Percentiles rank a stretch among this genome's conserved stretches.
phyloP scores from a whole-genome alignment of 805 yeast species.

The Clavispora phyllophila region DNA sequence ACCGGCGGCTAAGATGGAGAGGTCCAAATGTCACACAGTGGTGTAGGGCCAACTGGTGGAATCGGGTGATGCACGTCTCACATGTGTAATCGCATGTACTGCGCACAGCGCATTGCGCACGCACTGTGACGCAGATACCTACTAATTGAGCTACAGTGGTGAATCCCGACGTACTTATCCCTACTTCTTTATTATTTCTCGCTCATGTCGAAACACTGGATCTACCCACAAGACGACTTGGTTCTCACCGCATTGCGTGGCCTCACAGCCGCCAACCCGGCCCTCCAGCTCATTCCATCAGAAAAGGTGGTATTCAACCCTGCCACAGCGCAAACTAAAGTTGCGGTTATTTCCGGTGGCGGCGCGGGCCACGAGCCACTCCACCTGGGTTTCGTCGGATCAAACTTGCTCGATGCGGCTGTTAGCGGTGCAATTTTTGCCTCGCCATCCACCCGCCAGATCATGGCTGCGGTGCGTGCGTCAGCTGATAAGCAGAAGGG shows the following conservation, averaged over 20 bases:
- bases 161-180: not conserved
- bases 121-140: not conserved
- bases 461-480: constrained; percentile 64
- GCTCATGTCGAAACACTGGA: constrained; percentile 43
- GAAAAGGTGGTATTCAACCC: constrained; percentile 53
- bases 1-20: too few species aligned
- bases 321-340: constrained; percentile 43
- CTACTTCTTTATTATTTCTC: not conserved
- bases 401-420: constrained; percentile 77
- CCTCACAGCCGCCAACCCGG: constrained; percentile 51
- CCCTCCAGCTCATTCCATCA: constrained; percentile 45
- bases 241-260: constrained; percentile 49
- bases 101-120: not conserved
- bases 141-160: not conserved
- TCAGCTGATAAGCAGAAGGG: constrained; percentile 50
- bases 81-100: not conserved
- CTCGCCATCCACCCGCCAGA: constrained; percentile 90
- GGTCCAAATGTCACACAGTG: too few species aligned
- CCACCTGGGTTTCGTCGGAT: constrained; percentile 88
- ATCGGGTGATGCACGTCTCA: too few species aligned
- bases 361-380: constrained; percentile 96
- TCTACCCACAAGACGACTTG: constrained; percentile 38
- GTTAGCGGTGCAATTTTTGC: constrained; percentile 92
- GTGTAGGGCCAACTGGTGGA: too few species aligned
- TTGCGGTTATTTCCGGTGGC: constrained; percentile 81